Conservation (phyloP, 192 early-diverging fungal species). For the Kappamyces sp. region DNA sequence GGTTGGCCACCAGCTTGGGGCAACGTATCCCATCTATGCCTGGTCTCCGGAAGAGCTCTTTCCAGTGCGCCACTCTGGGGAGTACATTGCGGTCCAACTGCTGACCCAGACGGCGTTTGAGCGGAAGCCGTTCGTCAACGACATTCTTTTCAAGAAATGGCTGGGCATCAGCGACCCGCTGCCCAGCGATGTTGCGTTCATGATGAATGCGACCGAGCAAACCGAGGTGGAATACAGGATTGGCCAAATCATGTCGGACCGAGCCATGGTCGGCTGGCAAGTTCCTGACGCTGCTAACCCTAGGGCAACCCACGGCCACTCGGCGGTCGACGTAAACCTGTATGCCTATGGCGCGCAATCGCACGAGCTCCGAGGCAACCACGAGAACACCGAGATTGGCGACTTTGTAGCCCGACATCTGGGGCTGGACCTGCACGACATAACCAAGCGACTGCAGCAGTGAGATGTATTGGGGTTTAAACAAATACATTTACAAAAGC, state of each 20-base stretch:
- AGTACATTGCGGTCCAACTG: constrained; percentile 30
- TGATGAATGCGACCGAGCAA: constrained; percentile 43
- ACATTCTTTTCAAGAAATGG: constrained; percentile 57
- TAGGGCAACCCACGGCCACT: constrained; percentile 86
- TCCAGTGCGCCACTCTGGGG: constrained; percentile 60
- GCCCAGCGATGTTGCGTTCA: constrained; percentile 33
- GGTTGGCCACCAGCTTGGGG: constrained; percentile 63
- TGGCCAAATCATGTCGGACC: constrained; percentile 24
- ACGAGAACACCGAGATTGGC: constrained; percentile 86
- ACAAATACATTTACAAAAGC: too few relatives aligned
- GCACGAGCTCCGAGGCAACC: constrained; percentile 64
- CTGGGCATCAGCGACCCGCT: constrained; percentile 46
- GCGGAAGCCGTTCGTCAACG: constrained; percentile 31
- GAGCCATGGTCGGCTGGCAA: constrained; percentile 48
- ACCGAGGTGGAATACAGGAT: constrained; percentile 17
- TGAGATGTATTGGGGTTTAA: too few relatives aligned
- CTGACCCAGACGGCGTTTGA: constrained; percentile 12
- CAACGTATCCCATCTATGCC: constrained; percentile 76
- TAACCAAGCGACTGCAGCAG: constrained; percentile 50
- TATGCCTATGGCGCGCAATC: constrained; percentile 71
- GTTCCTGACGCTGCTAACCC: constrained; percentile 27
- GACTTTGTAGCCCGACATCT: constrained; percentile 57
- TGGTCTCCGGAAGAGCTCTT: constrained; percentile 68
- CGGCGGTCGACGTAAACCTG: constrained; percentile 90
- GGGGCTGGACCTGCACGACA: constrained; percentile 51